Evolutionary conservation across 106 monocot species (phyloP).

Genomic region (Allium sativum): DNA sequence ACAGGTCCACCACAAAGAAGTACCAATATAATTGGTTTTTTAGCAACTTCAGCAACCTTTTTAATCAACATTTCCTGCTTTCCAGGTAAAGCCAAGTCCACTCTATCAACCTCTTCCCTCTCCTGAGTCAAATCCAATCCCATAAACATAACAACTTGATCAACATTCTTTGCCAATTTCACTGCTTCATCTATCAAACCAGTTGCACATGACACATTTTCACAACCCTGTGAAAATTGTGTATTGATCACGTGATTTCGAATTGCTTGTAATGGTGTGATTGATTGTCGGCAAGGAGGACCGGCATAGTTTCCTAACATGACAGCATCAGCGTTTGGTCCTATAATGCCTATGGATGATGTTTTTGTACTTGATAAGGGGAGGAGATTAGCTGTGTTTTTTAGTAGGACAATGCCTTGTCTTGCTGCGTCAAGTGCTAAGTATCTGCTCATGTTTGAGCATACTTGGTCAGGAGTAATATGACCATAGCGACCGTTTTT

Average conservation of each 20-base stretch:
- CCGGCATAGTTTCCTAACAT: conserved; percentile 38
- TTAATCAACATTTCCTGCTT: conserved; percentile 7
- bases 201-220: conserved; percentile 1
- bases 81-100: conserved; percentile 6
- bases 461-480: conserved; percentile 9
- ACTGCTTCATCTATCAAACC: neutral
- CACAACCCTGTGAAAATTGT: neutral
- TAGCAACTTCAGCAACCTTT: neutral
- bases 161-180: neutral
- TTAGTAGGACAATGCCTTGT: conserved; percentile 32
- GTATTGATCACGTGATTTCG: neutral
- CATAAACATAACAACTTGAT: conserved; percentile 5
- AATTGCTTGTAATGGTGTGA: conserved; percentile 10
- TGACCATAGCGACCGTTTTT: neutral
- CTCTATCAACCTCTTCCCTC: conserved; percentile 5
- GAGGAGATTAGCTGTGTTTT: conserved; percentile 6
- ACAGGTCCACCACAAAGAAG: conserved; percentile 13
- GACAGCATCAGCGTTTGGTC: conserved; percentile 26
- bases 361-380: neutral
- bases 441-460: conserved; percentile 9
- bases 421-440: conserved; percentile 19
- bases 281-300: conserved; percentile 14
- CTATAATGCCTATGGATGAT: conserved; percentile 15
- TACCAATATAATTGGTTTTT: conserved; percentile 16
- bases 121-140: conserved; percentile 4